Base-by-base conservation (phyloP, 1,139 yeast genomes). In the Kurtzmaniella natalensis region DNA sequence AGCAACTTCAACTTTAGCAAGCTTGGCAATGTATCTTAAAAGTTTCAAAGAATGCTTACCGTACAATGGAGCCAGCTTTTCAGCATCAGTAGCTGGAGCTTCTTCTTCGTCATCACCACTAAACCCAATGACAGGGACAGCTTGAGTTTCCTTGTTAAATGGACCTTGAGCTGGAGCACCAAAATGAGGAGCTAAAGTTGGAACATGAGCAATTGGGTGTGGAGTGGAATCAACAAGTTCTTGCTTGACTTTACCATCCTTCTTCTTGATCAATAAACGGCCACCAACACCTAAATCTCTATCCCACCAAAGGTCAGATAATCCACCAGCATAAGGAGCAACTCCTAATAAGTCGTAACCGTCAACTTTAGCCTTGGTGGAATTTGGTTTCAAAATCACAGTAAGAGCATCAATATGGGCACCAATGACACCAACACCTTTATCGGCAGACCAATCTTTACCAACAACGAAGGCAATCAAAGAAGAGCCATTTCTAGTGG, bases 261-360 rank as follows among this genome's bases (percentile, higher is more conserved):
- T 31, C 30, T 51, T 62, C 42, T 58, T 64, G 33, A 72, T 69
- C 36, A 78, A 55, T 14, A 80, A 61, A 36, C 78, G 61, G 20
- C 87, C 87, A 33, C 81, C 86, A 37, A 80, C 51, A 29, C 84
- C 84, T 42, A 79, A 65, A 50, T 80, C 87, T 55, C 87, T 64
- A 51, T 78, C 84, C 52, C 76, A 67, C 84, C 86, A 78, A 18
- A 67, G 48, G 16, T 67, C 63, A 29, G 67, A 64, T 44, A 78
- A 55, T 1, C 78, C 72, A 18, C 83, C 82, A 13, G 81, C 76
- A 50, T 80, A 80, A 3, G 81, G 81, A 1, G 85, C 82, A 13
- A 78, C 83, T 1, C 83, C 85, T 25, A 80, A 58, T 25, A 76
- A 51, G 34, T 78, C 79, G 52, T 73, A 80, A 7, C 85, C 84